Percentiles rank a stretch among this genome's conserved stretches.
Conservation (phyloP, 2,329 filamentous ascomycete genomes). For the Chaetomium strumarium region DNA sequence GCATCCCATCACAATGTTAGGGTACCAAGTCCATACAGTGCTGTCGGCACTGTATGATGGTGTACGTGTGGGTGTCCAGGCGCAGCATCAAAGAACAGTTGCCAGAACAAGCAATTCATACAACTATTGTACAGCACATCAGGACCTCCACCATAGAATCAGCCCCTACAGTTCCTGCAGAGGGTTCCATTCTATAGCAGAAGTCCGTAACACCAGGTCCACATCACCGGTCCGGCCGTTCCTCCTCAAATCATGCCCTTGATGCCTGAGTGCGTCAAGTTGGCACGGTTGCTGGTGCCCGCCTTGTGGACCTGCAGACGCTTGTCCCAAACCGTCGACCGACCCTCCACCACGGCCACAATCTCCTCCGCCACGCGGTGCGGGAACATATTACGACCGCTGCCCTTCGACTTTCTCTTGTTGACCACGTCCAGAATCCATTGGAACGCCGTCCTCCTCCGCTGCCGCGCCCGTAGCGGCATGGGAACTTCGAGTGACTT, state of each 20-base stretch:
- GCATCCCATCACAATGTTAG: too few species aligned
- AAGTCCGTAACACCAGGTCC: not conserved
- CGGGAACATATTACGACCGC: constrained; percentile 66
- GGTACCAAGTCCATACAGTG: too few species aligned
- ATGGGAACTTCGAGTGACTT: constrained; percentile 74
- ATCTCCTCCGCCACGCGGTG: constrained; percentile 79
- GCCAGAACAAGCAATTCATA: constrained; percentile 4
- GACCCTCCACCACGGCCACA: constrained; percentile 80
- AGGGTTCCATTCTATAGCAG: not conserved
- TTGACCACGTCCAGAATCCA: constrained; percentile 87
- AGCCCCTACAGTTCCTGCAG: not conserved
- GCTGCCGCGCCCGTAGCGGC: constrained; percentile 67
- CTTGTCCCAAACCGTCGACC: constrained; percentile 78
- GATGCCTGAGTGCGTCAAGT: constrained; percentile 45
- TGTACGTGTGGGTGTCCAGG: too few species aligned
- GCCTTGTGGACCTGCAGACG: constrained; percentile 72
- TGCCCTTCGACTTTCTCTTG: constrained; percentile 68
- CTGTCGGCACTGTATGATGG: too few species aligned
- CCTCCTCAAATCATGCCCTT: constrained; percentile 20
- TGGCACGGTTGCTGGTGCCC: constrained; percentile 71
- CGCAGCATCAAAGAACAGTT: not conserved
- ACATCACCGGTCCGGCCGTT: not conserved
- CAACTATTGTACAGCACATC: constrained; percentile 14
- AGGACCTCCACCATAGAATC: not conserved
- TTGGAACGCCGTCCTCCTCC: constrained; percentile 69